A percentile compares a stretch with the other conserved stretches of the same genome.
These are phyloP conservation scores for Ophiosphaerella narmari DNA, from an alignment of 2,329 filamentous ascomycete genomes.

Conservation along the genomic window DNA sequence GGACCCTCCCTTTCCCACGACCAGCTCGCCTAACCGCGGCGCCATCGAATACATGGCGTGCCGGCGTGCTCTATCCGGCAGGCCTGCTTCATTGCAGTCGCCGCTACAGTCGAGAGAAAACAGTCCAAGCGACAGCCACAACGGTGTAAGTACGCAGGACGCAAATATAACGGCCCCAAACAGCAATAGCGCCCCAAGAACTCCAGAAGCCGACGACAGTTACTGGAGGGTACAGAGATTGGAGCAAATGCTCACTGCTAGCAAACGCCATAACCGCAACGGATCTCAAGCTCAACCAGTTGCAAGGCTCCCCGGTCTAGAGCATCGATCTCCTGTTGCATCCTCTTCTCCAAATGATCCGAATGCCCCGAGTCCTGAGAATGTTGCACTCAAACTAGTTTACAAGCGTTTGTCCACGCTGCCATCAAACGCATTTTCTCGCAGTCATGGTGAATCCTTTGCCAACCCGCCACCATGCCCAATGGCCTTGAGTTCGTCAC, in stretches of 20 bases:
- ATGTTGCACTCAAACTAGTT: background rate
- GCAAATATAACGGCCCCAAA: too few relatives aligned
- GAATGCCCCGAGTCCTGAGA: too few relatives aligned
- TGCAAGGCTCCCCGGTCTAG: slow-evolving; percentile 1
- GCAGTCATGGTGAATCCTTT: background rate
- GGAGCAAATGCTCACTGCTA: background rate
- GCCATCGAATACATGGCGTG: too few relatives aligned
- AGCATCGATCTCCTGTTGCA: background rate
- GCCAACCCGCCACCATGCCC: background rate
- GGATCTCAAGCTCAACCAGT: too few relatives aligned
- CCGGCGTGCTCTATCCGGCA: too few relatives aligned
- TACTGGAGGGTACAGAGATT: too few relatives aligned
- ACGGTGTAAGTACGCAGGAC: too few relatives aligned
- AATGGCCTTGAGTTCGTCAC: background rate
- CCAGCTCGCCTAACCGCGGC: too few relatives aligned
- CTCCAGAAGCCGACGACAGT: too few relatives aligned
- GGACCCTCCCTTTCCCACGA: too few relatives aligned
- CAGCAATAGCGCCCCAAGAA: too few relatives aligned
- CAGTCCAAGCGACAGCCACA: background rate
- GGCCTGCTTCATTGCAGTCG: background rate
- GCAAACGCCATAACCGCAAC: background rate
- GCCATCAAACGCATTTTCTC: background rate
- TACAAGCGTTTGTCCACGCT: background rate
- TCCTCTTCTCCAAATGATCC: background rate
- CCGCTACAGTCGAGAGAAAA: background rate